phyloP scores from a whole-genome alignment of 2,329 filamentous ascomycete species.

The Ophiostoma montium region DNA sequence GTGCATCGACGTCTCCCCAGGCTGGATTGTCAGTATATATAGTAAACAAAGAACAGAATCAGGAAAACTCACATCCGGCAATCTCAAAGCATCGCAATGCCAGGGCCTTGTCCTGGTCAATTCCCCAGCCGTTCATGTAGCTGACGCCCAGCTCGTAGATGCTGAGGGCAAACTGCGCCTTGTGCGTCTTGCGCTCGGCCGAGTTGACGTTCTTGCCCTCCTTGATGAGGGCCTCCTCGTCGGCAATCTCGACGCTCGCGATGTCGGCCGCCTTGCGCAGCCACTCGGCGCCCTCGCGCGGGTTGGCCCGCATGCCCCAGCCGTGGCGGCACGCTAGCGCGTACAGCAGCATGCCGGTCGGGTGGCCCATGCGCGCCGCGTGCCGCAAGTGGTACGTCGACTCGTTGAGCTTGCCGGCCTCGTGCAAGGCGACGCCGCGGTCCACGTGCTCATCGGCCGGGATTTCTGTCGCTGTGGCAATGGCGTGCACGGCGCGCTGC shows the following conservation, averaged over 20 bases:
- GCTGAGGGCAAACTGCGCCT: conserved; percentile 85
- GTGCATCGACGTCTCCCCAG: conserved; percentile 90
- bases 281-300: conserved; percentile 82
- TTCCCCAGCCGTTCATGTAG: conserved; percentile 97
- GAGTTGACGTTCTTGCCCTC: conserved; percentile 49
- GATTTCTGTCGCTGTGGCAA: conserved; percentile 50
- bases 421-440: conserved; percentile 82
- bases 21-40: conserved; percentile 25
- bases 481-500: conserved; percentile 29
- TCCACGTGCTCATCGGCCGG: conserved; percentile 78
- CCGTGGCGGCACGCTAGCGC: conserved; percentile 89
- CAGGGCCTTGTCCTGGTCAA: conserved; percentile 77
- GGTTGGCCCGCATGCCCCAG: conserved; percentile 94
- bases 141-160: conserved; percentile 95
- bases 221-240: conserved; percentile 56
- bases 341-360: conserved; percentile 92
- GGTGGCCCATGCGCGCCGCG: conserved; percentile 71
- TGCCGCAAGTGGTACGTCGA: conserved; percentile 92
- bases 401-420: conserved; percentile 74
- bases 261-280: conserved; percentile 79
- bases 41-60: not conserved
- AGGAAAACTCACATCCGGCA: conserved; percentile 53
- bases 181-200: conserved; percentile 63
- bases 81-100: conserved; percentile 93
- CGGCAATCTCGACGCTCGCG: conserved; percentile 67